phyloP scores from a whole-genome alignment of 306 rosid species.

The Leucaena leucocephala region DNA sequence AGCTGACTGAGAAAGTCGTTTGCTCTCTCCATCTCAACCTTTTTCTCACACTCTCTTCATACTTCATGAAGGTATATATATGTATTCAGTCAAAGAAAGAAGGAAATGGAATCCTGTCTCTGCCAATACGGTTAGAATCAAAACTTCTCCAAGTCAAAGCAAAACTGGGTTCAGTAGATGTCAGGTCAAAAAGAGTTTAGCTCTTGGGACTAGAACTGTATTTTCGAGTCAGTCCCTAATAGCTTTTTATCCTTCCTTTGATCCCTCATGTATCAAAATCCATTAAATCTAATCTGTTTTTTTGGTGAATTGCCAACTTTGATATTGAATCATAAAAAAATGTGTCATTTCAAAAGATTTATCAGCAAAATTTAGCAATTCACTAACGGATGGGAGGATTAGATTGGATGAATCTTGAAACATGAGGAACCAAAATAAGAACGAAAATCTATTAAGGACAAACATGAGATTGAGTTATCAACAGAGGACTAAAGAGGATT shows the following conservation, averaged over 20 bases:
- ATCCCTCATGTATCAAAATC: neutral
- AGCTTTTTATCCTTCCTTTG: neutral
- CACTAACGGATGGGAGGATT: neutral
- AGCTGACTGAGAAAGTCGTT: slow-evolving; percentile 37
- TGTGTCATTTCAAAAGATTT: neutral
- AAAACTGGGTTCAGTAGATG: slow-evolving; percentile 35
- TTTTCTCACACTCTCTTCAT: slow-evolving; percentile 21
- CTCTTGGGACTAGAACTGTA: neutral
- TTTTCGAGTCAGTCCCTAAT: neutral
- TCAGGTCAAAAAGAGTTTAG: slow-evolving; percentile 16
- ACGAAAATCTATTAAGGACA: neutral
- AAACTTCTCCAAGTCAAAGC: slow-evolving; percentile 36
- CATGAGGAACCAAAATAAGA: neutral
- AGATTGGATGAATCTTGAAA: neutral
- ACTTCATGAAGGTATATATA: slow-evolving; percentile 16
- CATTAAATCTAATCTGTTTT: neutral
- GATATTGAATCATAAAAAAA: neutral
- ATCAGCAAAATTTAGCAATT: neutral
- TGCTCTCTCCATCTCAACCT: slow-evolving; percentile 28
- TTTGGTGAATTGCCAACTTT: neutral
- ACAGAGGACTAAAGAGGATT: neutral
- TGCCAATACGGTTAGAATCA: slow-evolving; percentile 45
- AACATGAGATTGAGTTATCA: neutral
- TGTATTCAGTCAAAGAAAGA: slow-evolving; percentile 46
- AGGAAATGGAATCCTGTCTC: slow-evolving; percentile 36